A percentile compares a stretch with the other conserved stretches of the same genome.
Evolutionary conservation across 768 basidiomycete genomes (phyloP).

Genomic region (Amanita polypyramis): DNA sequence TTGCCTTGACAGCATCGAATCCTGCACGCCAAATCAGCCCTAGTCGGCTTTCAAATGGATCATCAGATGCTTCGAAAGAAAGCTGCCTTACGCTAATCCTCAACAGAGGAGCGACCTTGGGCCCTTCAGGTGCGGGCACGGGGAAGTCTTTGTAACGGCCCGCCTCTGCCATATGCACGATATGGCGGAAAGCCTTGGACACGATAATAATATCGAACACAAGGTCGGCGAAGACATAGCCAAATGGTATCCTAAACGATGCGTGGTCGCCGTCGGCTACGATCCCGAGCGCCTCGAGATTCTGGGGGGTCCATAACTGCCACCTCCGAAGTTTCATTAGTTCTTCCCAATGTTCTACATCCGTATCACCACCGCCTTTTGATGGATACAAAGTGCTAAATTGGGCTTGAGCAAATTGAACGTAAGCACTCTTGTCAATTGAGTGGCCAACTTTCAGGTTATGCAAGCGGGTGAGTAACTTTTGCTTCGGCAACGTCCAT

Average conservation of each 20-base stretch:
- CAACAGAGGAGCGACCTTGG: conserved; percentile 63
- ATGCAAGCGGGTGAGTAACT: conserved; percentile 26
- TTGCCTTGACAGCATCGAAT: conserved; percentile 53
- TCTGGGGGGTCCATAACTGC: conserved; percentile 25
- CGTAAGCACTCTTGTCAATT: conserved; percentile 18
- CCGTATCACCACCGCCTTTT: conserved; percentile 19
- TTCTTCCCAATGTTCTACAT: conserved; percentile 61
- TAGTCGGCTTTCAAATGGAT: conserved; percentile 70
- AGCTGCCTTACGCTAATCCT: conserved; percentile 47
- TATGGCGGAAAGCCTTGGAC: conserved; percentile 65
- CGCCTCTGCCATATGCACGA: conserved; percentile 41
- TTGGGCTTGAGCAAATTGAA: conserved; percentile 31
- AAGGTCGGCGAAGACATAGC: conserved; percentile 67
- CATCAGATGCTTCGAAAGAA: conserved; percentile 73
- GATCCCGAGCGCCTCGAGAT: conserved; percentile 28
- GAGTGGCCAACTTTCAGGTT: conserved; percentile 19
- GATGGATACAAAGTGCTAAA: conserved; percentile 49
- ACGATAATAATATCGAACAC: conserved; percentile 60
- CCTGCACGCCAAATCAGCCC: conserved; percentile 70
- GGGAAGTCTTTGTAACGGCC: conserved; percentile 44
- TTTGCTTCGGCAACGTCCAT: conserved; percentile 37
- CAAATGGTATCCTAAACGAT: conserved; percentile 70
- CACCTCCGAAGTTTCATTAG: conserved; percentile 49
- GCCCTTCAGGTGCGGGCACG: conserved; percentile 58
- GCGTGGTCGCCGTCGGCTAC: conserved; percentile 50